phyloP scores from a whole-genome alignment of 2,329 filamentous ascomycete species.

The Fusarium begoniae region DNA sequence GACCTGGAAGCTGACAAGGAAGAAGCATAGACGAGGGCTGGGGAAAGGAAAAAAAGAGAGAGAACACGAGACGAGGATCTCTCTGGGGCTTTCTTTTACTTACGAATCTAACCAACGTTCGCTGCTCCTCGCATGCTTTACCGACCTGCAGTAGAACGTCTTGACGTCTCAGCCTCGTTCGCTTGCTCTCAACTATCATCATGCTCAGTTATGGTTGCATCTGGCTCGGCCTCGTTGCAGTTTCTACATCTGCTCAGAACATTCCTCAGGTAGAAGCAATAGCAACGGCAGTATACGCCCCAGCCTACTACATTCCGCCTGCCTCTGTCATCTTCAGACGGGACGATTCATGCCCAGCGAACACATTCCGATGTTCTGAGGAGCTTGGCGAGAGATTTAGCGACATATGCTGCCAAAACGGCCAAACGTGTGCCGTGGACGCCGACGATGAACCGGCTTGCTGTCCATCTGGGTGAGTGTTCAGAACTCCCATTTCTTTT shows the following conservation, averaged over 20 bases:
- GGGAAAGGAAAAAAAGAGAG: conserved; percentile 11
- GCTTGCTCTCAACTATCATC: conserved; percentile 8
- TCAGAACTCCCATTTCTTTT: not conserved
- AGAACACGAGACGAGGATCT: not conserved
- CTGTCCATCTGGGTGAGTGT: conserved; percentile 61
- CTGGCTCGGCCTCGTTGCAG: conserved; percentile 35
- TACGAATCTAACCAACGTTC: not conserved
- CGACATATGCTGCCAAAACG: conserved; percentile 61
- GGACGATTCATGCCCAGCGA: conserved; percentile 54
- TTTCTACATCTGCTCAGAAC: conserved; percentile 28
- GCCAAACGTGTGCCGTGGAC: conserved; percentile 61
- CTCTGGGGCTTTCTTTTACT: not conserved
- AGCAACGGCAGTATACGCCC: conserved; percentile 22
- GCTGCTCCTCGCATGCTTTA: conserved; percentile 16
- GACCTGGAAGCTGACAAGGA: conserved; percentile 11
- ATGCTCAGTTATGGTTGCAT: conserved; percentile 36
- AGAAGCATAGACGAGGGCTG: conserved; percentile 6
- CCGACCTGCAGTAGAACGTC: conserved; percentile 24
- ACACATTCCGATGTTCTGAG: conserved; percentile 61
- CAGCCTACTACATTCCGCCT: conserved; percentile 32
- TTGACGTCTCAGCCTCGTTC: conserved; percentile 6
- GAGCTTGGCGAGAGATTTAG: conserved; percentile 57
- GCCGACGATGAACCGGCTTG: conserved; percentile 60
- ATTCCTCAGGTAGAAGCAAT: conserved; percentile 30
- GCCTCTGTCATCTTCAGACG: conserved; percentile 40